These are phyloP conservation scores for Fusarium sp. DNA, from an alignment of 2,329 filamentous ascomycete genomes.

Conservation along the genomic window DNA sequence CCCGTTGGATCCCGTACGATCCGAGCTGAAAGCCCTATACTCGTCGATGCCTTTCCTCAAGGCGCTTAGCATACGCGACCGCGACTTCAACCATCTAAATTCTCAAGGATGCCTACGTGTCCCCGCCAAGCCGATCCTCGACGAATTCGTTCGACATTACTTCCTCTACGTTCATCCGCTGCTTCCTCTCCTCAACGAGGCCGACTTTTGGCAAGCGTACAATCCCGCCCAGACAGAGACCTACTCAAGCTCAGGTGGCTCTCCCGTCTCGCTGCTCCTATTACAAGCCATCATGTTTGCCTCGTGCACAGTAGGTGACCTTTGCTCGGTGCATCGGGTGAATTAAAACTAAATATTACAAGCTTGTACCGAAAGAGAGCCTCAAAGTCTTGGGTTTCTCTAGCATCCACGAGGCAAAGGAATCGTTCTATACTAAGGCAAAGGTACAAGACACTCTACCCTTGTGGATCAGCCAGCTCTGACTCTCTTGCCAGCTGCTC, in stretches of 20 bases:
- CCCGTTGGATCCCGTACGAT: conserved; percentile 11
- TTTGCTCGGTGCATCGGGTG: background rate
- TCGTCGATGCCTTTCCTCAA: conserved; percentile 32
- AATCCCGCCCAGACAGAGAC: conserved; percentile 6
- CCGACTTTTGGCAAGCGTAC: conserved; percentile 31
- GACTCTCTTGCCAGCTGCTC: conserved; percentile 13
- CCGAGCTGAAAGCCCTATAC: conserved; percentile 33
- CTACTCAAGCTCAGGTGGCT: background rate
- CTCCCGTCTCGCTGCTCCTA: conserved; percentile 27
- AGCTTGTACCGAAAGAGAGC: conserved; percentile 28
- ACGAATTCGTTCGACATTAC: conserved; percentile 33
- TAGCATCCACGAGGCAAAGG: conserved; percentile 28
- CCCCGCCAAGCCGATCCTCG: conserved; percentile 32
- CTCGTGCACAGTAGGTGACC: conserved; percentile 29
- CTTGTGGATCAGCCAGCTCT: background rate
- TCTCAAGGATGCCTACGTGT: conserved; percentile 32
- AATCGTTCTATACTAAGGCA: conserved; percentile 36
- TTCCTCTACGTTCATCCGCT: conserved; percentile 35
- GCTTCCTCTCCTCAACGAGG: conserved; percentile 31
- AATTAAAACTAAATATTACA: conserved; percentile 1
- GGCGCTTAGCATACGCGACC: conserved; percentile 27
- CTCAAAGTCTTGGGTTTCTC: conserved; percentile 29
- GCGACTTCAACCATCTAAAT: conserved; percentile 24
- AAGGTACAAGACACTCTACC: conserved; percentile 11
- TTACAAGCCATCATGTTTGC: conserved; percentile 37